phyloP scores from a whole-genome alignment of 805 yeast genomes.

The Danielozyma ontarioensis region DNA sequence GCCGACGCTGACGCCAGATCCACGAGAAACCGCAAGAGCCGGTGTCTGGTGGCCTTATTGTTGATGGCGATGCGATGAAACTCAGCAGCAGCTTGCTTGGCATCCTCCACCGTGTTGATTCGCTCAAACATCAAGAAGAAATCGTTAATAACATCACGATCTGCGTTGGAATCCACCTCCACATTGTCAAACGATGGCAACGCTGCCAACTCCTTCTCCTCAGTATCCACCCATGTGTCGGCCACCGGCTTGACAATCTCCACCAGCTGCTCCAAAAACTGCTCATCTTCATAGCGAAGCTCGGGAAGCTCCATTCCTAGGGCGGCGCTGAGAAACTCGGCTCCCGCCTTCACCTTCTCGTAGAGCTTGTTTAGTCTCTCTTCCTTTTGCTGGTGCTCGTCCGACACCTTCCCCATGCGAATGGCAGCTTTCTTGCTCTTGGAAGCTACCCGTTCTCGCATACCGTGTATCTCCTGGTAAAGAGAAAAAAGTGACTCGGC shows the following conservation, averaged over 20 bases:
- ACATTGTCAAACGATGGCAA: constrained; percentile 1
- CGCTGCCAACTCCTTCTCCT: constrained; percentile 1
- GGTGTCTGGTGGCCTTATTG: constrained; percentile 67
- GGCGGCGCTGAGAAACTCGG: constrained; percentile 39
- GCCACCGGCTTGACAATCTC: no score
- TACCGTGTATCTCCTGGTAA: constrained; percentile 30
- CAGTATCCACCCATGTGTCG: constrained; percentile 45
- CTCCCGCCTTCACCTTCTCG: constrained; percentile 36
- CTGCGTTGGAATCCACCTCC: constrained; percentile 10
- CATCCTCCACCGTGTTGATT: constrained; percentile 40
- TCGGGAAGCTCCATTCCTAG: constrained; percentile 22
- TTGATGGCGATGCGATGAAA: constrained; percentile 51
- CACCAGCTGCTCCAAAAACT: no score
- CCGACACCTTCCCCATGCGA: constrained; percentile 58
- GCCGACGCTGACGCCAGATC: constrained; percentile 43
- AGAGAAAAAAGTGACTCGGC: constrained; percentile 36
- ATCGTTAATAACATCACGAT: constrained; percentile 36
- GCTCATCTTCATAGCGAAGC: constrained; percentile 3
- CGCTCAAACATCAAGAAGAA: constrained; percentile 41
- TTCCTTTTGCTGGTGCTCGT: constrained; percentile 34
- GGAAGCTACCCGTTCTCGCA: constrained; percentile 27
- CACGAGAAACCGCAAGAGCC: constrained; percentile 52
- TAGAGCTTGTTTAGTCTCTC: constrained; percentile 27
- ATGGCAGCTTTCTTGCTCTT: constrained; percentile 53
- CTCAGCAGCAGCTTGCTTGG: constrained; percentile 43